Conservation (phyloP, 1,284 basidiomycete genomes). For the Sanguinoderma infundibulare region DNA sequence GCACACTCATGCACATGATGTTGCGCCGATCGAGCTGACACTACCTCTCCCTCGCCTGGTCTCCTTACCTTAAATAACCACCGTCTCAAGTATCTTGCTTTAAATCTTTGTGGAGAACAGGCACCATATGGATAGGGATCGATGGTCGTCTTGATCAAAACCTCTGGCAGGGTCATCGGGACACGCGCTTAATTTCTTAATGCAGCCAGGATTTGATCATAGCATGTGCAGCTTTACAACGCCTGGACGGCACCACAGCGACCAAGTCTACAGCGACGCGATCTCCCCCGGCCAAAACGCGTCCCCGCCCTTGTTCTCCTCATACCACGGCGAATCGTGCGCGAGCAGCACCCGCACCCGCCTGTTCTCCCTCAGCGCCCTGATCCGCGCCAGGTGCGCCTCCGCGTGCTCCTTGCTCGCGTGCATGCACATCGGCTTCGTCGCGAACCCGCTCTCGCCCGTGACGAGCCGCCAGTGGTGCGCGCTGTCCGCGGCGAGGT, state of each 20-base stretch:
- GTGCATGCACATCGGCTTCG: constrained; percentile 43
- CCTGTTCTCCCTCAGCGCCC: not conserved
- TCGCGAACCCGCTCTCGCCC: constrained; percentile 47
- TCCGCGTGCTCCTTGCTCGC: constrained; percentile 45
- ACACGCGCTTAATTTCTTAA: too few relatives aligned
- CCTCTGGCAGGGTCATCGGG: too few relatives aligned
- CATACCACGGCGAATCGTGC: constrained; percentile 57
- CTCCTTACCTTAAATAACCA: too few relatives aligned
- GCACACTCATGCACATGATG: too few relatives aligned
- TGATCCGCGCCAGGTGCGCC: constrained; percentile 45
- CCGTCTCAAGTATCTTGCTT: too few relatives aligned
- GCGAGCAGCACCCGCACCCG: constrained; percentile 47
- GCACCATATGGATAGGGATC: too few relatives aligned
- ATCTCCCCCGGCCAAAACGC: constrained; percentile 46
- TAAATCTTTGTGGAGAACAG: too few relatives aligned
- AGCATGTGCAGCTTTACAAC: too few relatives aligned
- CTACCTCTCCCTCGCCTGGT: too few relatives aligned
- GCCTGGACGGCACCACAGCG: not conserved
- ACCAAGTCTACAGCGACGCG: not conserved
- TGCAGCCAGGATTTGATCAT: too few relatives aligned
- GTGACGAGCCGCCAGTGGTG: constrained; percentile 58
- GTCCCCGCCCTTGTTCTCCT: constrained; percentile 42
- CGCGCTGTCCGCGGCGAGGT: constrained; percentile 57
- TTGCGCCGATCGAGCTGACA: too few relatives aligned
- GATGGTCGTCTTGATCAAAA: too few relatives aligned